phyloP scores from a whole-genome alignment of 129 eudicot genomes.

The Centella asiatica region DNA sequence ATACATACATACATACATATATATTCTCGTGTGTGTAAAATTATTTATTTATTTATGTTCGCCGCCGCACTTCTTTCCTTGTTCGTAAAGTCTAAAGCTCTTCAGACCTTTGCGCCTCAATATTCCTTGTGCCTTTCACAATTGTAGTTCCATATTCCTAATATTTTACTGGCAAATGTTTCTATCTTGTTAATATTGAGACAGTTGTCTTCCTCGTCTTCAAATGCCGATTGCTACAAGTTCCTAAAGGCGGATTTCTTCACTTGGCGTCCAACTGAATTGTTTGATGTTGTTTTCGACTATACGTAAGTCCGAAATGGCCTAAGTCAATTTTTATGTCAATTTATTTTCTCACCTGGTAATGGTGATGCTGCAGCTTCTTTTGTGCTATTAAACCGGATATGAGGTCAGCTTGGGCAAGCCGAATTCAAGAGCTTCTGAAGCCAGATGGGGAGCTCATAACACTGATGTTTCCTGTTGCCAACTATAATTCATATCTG shows the following conservation, averaged over 20 bases:
- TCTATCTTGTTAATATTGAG: slow-evolving; percentile 3
- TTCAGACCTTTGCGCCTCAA: too few species aligned
- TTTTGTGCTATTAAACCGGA: slow-evolving; percentile 65
- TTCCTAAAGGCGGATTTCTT: slow-evolving; percentile 48
- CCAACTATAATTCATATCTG: background rate
- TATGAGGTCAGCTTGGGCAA: slow-evolving; percentile 49
- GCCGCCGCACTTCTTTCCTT: too few species aligned
- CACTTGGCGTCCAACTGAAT: slow-evolving; percentile 41
- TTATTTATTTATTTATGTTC: too few species aligned
- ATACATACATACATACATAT: too few species aligned
- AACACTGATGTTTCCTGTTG: slow-evolving; percentile 56
- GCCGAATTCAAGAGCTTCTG: slow-evolving; percentile 29
- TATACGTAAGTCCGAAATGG: slow-evolving; percentile 42
- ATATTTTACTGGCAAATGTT: background rate
- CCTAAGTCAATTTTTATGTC: background rate
- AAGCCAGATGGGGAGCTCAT: slow-evolving; percentile 62
- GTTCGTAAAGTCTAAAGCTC: too few species aligned
- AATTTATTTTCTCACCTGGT: background rate
- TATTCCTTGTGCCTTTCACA: too few species aligned
- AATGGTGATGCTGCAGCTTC: slow-evolving; percentile 31
- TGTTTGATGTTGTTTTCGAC: slow-evolving; percentile 61
- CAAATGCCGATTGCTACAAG: slow-evolving; percentile 31
- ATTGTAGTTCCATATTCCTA: too few species aligned
- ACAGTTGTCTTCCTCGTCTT: slow-evolving; percentile 40
- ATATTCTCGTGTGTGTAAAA: too few species aligned